Conservation (phyloP, 805 yeast genomes). For the Torulaspora franciscae region DNA sequence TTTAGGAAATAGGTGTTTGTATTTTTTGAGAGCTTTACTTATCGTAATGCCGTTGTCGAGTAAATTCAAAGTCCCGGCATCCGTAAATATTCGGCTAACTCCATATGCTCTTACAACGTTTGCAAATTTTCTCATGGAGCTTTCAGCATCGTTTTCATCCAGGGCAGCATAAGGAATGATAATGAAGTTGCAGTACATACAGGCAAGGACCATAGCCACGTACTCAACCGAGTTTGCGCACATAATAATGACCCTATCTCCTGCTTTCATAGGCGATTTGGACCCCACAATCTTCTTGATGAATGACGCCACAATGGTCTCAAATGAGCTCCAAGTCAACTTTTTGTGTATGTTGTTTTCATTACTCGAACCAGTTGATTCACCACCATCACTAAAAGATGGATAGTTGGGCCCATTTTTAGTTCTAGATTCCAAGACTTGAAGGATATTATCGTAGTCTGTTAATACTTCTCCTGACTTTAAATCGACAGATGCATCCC, state of each 20-base stretch:
- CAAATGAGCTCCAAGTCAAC: slow-evolving; percentile 78
- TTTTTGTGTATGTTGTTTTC: slow-evolving; percentile 47
- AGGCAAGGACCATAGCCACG: slow-evolving; percentile 77
- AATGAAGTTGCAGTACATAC: slow-evolving; percentile 64
- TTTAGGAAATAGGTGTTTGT: slow-evolving; percentile 28
- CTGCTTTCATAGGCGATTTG: slow-evolving; percentile 58
- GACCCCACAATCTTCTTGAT: slow-evolving; percentile 62
- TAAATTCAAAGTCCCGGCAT: slow-evolving; percentile 36
- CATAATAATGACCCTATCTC: slow-evolving; percentile 73
- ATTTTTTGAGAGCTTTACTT: slow-evolving; percentile 25
- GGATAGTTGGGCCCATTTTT: slow-evolving; percentile 68
- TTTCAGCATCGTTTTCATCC: slow-evolving; percentile 59
- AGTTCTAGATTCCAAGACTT: slow-evolving; percentile 75
- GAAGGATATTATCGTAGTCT: slow-evolving; percentile 65
- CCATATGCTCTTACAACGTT: slow-evolving; percentile 66
- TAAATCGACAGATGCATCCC: slow-evolving; percentile 73
- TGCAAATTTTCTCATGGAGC: slow-evolving; percentile 65
- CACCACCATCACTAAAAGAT: slow-evolving; percentile 53
- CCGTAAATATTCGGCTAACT: slow-evolving; percentile 68
- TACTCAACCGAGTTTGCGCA: slow-evolving; percentile 86
- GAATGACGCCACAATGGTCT: slow-evolving; percentile 67
- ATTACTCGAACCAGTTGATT: slow-evolving; percentile 29
- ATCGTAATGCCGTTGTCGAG: slow-evolving; percentile 25
- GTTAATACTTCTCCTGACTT: slow-evolving; percentile 69
- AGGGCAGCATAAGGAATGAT: slow-evolving; percentile 72